Evolutionary conservation across 345 rosid species (phyloP), one percentile per base, ranked within the genome.

Genomic region (Eucalyptus microcorys): DNA sequence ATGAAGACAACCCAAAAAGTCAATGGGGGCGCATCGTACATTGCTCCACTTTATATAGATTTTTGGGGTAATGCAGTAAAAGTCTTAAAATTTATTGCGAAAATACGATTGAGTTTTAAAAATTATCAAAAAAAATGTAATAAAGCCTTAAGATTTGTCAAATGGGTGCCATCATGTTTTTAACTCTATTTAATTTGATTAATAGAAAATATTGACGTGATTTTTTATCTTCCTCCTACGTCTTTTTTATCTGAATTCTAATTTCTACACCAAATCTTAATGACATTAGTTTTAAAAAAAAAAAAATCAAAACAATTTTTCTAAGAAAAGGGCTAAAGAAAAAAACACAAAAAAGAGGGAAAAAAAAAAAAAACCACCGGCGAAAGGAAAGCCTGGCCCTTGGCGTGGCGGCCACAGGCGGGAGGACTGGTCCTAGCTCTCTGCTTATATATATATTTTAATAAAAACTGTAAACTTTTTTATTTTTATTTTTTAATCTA

Each of bases 31-130:
- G 61, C 6, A 55, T 55, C 13, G 13, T 22, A 24, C 30, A 2
- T 9, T 55, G 61, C 30, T 22, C 61, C 24, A 55, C 61, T 55
- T 55, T 24, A 55, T 55, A 55, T 55, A 4, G 14, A 55, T 55
- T 55, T 55, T 55, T 24, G 61, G 61, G 30, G 24, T 10, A 24
- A 55, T 24, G 14, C 0, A 10, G 1, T 55, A 55, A 12, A 52
- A 52, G 4, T 52, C 0, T 1, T 8, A 52, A 52, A 52, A 52
- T 21, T 24, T 10, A 27, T 9, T 24, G 0, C 0, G 6, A 55
- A 55, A 55, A 55, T 55, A 13, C 7, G 3, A 55, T 22, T 8
- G 30, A 24, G 2, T 55, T 55, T 0, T 55, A 22, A 10, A 55
- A 22, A 22, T 55, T 10, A 9, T 52, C 26, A 8, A 24, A 55